phyloP scores from a whole-genome alignment of 2,329 filamentous ascomycete species.

The Claviceps sp. region DNA sequence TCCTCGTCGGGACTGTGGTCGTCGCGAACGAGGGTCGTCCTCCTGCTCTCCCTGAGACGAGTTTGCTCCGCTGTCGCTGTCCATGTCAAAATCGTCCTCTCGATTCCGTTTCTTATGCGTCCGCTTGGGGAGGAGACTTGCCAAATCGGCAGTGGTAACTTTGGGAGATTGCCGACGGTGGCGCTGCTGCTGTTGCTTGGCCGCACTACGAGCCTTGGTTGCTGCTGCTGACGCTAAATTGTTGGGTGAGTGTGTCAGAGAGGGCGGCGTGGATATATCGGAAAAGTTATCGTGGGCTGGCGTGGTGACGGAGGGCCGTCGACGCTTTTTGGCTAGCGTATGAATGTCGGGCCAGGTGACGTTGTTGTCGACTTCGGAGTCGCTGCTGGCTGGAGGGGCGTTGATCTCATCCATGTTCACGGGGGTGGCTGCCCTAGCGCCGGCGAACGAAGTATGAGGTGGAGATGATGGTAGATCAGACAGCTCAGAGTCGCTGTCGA shows the following conservation, averaged over 20 bases:
- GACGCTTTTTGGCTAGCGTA: constrained; percentile 33
- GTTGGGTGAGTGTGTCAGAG: constrained; percentile 51
- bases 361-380: constrained; percentile 28
- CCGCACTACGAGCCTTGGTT: constrained; percentile 17
- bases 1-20: background rate
- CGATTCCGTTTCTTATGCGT: constrained; percentile 25
- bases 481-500: constrained; percentile 24
- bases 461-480: constrained; percentile 25
- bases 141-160: constrained; percentile 40
- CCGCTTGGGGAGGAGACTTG: constrained; percentile 39
- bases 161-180: constrained; percentile 25
- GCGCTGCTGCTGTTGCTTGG: constrained; percentile 19
- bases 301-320: constrained; percentile 23
- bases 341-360: constrained; percentile 39
- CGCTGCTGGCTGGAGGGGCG: constrained; percentile 43
- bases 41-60: constrained; percentile 34
- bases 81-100: constrained; percentile 26
- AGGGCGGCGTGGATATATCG: constrained; percentile 49
- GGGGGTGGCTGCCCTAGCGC: constrained; percentile 26
- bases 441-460: constrained; percentile 13
- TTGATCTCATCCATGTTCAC: constrained; percentile 34
- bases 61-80: constrained; percentile 35
- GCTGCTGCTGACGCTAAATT: constrained; percentile 23
- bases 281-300: constrained; percentile 27
- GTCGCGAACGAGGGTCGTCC: constrained; percentile 26